A percentile compares a stretch with the other conserved stretches of the same genome.
Conservation (phyloP, 495 filamentous ascomycete genomes). For the Xylaria cubensis region DNA sequence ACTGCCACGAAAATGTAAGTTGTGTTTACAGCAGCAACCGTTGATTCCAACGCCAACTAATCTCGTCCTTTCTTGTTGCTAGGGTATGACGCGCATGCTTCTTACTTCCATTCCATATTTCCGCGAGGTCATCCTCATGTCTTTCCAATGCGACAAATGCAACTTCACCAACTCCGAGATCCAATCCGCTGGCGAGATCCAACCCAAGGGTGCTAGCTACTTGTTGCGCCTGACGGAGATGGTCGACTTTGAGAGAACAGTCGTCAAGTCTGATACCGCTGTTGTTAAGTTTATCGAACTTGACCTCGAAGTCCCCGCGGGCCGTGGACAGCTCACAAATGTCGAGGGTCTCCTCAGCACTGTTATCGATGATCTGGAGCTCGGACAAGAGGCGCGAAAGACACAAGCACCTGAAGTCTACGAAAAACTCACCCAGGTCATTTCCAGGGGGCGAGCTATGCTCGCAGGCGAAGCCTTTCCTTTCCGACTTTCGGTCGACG, state of each 20-base stretch:
- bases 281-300: conserved; percentile 81
- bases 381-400: conserved; percentile 77
- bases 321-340: conserved; percentile 87
- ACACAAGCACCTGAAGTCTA: conserved; percentile 74
- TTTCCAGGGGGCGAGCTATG: conserved; percentile 74
- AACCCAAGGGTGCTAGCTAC: conserved; percentile 84
- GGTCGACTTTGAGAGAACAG: conserved; percentile 79
- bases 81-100: conserved; percentile 86
- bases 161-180: conserved; percentile 88
- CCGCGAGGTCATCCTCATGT: conserved; percentile 95
- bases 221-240: conserved; percentile 71
- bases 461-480: conserved; percentile 76
- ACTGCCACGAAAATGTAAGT: conserved; percentile 78
- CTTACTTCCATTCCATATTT: conserved; percentile 94
- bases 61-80: conserved; percentile 18
- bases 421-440: conserved; percentile 74
- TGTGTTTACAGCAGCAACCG: no score
- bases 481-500: conserved; percentile 86
- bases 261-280: conserved; percentile 90
- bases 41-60: background rate
- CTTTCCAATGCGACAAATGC: conserved; percentile 91
- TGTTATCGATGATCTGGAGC: conserved; percentile 76
- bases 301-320: conserved; percentile 89
- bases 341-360: conserved; percentile 84
- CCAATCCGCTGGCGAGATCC: conserved; percentile 87